Conservation (phyloP, 306 rosid genomes). For the Quercus suber region DNA sequence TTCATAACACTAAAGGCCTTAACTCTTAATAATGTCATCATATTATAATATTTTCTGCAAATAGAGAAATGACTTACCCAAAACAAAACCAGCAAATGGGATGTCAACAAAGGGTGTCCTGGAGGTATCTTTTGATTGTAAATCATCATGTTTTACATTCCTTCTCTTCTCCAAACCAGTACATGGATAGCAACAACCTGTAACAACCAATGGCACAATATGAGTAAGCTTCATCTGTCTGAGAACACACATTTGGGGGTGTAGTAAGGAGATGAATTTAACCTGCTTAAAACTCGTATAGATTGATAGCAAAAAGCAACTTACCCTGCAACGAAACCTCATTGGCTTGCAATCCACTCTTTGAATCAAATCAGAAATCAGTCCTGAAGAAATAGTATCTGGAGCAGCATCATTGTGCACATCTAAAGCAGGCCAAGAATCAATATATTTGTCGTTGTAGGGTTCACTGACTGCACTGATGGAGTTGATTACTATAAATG, state of each 20-base stretch:
- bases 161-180: slow-evolving; percentile 61
- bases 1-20: not conserved
- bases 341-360: slow-evolving; percentile 36
- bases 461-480: slow-evolving; percentile 30
- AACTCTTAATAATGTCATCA: not conserved
- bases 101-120: slow-evolving; percentile 47
- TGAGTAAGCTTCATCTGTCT: not conserved
- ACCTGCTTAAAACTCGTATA: slow-evolving; percentile 13
- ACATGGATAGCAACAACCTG: slow-evolving; percentile 70
- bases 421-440: slow-evolving; percentile 25
- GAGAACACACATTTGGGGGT: not conserved
- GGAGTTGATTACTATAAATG: slow-evolving; percentile 63
- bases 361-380: slow-evolving; percentile 57
- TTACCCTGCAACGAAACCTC: slow-evolving; percentile 67
- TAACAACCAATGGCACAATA: not conserved
- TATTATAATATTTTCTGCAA: not conserved
- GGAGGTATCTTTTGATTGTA: slow-evolving; percentile 22
- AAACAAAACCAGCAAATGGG: slow-evolving; percentile 75
- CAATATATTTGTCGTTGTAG: slow-evolving; percentile 25
- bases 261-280: not conserved
- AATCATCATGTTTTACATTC: slow-evolving; percentile 10
- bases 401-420: slow-evolving; percentile 19
- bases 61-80: slow-evolving; percentile 55
- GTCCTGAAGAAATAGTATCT: slow-evolving; percentile 34
- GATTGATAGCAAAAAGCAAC: slow-evolving; percentile 5